Evolutionary conservation across 805 yeast species (phyloP), one percentile per base, ranked within the genome.

Genomic region (Ogataea methylovora): DNA sequence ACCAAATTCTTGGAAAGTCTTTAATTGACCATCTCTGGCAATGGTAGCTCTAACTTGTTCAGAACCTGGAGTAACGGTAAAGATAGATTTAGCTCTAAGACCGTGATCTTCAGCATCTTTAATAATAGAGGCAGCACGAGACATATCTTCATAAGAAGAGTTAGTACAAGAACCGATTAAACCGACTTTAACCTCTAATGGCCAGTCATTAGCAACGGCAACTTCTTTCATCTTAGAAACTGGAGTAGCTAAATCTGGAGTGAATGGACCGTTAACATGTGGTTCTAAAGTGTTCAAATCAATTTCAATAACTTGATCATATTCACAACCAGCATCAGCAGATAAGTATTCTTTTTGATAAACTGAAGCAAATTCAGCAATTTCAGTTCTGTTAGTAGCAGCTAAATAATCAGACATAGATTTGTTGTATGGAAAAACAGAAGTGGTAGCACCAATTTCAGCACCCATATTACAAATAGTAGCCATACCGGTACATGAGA

Each of bases 401-500:
- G 71, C 55, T 56, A 92, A 71, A 65, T 86, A 92, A 42, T 56
- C 52, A 45, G 46, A 58, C 63, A 60, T 60, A 31, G 65, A 60
- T 29, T 58, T 41, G 48, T 60, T 87, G 74, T 79, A 90, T 43
- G 98, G 98, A 86, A 92, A 92, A 37, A 85, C 77, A 17, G 97
- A 90, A 29, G 98, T 92, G 25, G 98, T 92, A 29, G 98, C 98
- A 63, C 98, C 98, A 39, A 92, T 87, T 67, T 92, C 98, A 36
- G 98, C 98, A 59, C 98, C 98, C 98, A 92, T 92, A 65, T 92
- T 92, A 74, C 97, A 90, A 60, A 92, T 90, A 41, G 98, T 92
- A 42, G 95, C 98, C 98, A 92, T 92, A 68, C 98, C 98, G 24
- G 98, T 92, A 69, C 95, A 86, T 17, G 94, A 81, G 52, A 92